phyloP scores from a whole-genome alignment of 2,329 filamentous ascomycete genomes.

The Colletotrichum salicis region DNA sequence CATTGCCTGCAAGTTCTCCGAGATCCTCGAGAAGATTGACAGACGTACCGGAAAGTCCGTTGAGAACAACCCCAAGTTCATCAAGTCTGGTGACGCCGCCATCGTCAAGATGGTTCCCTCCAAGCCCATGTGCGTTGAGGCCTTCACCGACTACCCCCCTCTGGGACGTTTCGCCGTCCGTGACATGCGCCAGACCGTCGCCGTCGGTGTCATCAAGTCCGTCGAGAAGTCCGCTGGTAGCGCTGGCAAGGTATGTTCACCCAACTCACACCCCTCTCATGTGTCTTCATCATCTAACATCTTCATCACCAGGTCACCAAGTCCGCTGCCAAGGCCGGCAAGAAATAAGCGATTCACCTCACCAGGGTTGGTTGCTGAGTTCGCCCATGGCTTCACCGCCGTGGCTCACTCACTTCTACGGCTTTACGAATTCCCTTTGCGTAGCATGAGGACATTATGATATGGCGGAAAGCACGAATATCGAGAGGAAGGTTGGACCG shows the following conservation, averaged over 20 bases:
- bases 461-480: slow-evolving; percentile 54
- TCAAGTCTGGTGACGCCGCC: slow-evolving; percentile 99
- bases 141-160: slow-evolving; percentile 99
- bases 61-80: slow-evolving; percentile 95
- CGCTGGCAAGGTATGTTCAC: slow-evolving; percentile 65
- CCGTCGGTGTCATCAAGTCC: slow-evolving; percentile 94
- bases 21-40: slow-evolving; percentile 99
- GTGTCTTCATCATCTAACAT: not conserved
- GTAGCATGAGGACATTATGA: slow-evolving; percentile 55
- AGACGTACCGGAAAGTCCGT: slow-evolving; percentile 99
- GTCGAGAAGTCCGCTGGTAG: slow-evolving; percentile 72
- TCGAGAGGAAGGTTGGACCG: slow-evolving; percentile 53
- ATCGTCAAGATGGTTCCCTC: slow-evolving; percentile 99
- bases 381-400: slow-evolving; percentile 10
- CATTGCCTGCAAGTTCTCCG: slow-evolving; percentile 99
- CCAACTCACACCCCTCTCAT: slow-evolving; percentile 42
- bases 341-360: slow-evolving; percentile 69
- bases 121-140: slow-evolving; percentile 99
- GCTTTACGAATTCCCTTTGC: slow-evolving; percentile 56
- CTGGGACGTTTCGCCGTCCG: slow-evolving; percentile 99
- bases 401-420: slow-evolving; percentile 53
- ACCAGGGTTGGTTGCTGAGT: slow-evolving; percentile 34
- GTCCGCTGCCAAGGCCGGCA: slow-evolving; percentile 77
- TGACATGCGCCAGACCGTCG: slow-evolving; percentile 94
- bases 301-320: slow-evolving; percentile 61